Evolutionary conservation across 441 rosid species (phyloP).

Genomic region (Viola pubescens): DNA sequence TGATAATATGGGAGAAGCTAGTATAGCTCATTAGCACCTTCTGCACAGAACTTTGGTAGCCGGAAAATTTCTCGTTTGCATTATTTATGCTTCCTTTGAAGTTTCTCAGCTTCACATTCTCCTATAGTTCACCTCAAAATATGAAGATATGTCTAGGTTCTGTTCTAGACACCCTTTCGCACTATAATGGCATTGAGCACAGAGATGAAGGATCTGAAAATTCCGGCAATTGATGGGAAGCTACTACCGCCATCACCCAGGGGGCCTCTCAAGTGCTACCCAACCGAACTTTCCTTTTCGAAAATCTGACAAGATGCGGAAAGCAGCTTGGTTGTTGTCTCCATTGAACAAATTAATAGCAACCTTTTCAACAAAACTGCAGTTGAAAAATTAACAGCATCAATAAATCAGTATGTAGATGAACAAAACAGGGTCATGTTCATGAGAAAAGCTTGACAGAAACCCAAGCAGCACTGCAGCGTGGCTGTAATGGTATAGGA

Average conservation of each 20-base stretch:
- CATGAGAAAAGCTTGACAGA: too few relatives aligned
- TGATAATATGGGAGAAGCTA: too few relatives aligned
- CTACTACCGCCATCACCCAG: constrained; percentile 25
- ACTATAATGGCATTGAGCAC: constrained; percentile 3
- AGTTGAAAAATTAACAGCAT: constrained; percentile 11
- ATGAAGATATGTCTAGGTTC: constrained; percentile 1
- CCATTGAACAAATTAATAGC: constrained; percentile 58
- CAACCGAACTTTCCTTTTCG: constrained; percentile 83
- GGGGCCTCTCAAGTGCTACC: constrained; percentile 72
- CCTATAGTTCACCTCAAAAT: not conserved
- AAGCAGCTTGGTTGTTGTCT: constrained; percentile 21
- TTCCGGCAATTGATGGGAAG: not conserved
- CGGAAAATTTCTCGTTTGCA: too few relatives aligned
- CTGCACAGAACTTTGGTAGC: too few relatives aligned
- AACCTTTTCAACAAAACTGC: constrained; percentile 72
- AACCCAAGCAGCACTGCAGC: too few relatives aligned
- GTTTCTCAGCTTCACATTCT: not conserved
- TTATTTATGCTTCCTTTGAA: too few relatives aligned
- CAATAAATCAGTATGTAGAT: constrained; percentile 2
- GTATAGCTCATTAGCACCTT: too few relatives aligned
- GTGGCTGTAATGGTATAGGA: too few relatives aligned
- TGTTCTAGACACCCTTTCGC: not conserved
- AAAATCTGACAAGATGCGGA: constrained; percentile 44
- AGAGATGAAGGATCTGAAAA: not conserved
- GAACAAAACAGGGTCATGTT: too few relatives aligned